Evolutionary conservation across 768 basidiomycete species (phyloP), one percentile per base, ranked within the genome.

Genomic region (Amanita molliuscula): DNA sequence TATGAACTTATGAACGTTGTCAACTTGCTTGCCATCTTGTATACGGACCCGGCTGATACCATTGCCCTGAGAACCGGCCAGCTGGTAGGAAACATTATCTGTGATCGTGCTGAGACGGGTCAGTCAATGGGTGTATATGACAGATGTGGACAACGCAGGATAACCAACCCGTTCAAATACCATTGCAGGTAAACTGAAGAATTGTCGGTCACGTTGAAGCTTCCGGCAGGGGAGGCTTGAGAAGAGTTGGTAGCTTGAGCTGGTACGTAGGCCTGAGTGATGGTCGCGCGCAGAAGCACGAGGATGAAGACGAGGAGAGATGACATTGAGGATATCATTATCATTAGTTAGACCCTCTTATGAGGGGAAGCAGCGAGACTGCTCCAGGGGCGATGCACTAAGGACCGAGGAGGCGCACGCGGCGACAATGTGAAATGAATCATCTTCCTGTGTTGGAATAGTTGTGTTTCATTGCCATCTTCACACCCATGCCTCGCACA

Each of bases 201-300:
- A 28, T 69, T 64, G 55, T 82, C 82, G 1, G 76, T 76, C 18
- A 73, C 65, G 60, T 82, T 80, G 44, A 72, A 59, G 10, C 69
- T 70, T 15, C 69, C 68, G 7, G 62, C 64, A 48, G 69, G 67
- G 58, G 70, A 63, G 28, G 60, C 62, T 16, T 63, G 54, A 0
- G 84, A 81, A 50, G 76, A 70, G 62, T 92, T 92, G 29, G 84
- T 84, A 13, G 84, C 73, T 9, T 67, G 61, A 2, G 89, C 89
- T 0, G 89, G 88, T 54, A 87, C 76, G 62, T 90, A 92, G 44
- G 68, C 68, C 16, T 53, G 53, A 44, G 63, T 64, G 29, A 48
- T 36, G 37, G 52, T 52, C 44, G 61, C 52, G 38, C 56, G 53
- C 25, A 52, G 47, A 9, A 56, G 52, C 4, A 61, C 42, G 36